phyloP scores from a whole-genome alignment of 2,329 filamentous ascomycete genomes.

The Sporothrix sp. region DNA sequence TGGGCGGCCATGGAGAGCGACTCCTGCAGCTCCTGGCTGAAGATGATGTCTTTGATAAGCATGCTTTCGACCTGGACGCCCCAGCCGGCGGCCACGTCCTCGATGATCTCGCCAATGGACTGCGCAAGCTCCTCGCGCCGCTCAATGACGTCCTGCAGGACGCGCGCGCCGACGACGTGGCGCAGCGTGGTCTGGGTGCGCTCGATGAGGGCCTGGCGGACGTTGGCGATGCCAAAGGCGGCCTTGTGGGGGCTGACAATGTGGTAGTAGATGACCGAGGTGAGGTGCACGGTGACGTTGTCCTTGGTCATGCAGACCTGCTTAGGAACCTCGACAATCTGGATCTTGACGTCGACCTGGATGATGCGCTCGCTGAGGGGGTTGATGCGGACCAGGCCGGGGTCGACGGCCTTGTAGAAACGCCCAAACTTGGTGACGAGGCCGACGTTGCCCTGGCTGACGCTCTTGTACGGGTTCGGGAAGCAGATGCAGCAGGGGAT shows the following conservation, averaged over 20 bases:
- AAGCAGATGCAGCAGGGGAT: slow-evolving; percentile 86
- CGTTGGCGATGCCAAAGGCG: slow-evolving; percentile 90
- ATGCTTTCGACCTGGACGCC: slow-evolving; percentile 95
- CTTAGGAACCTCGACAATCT: slow-evolving; percentile 92
- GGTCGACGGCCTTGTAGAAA: slow-evolving; percentile 93
- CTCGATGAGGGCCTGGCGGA: slow-evolving; percentile 92
- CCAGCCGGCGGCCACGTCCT: slow-evolving; percentile 89
- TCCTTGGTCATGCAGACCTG: slow-evolving; percentile 99
- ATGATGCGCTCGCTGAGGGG: slow-evolving; percentile 82
- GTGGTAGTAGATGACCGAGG: slow-evolving; percentile 98
- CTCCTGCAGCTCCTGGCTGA: slow-evolving; percentile 90
- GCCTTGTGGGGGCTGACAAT: slow-evolving; percentile 92
- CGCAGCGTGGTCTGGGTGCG: slow-evolving; percentile 90
- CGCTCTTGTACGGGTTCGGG: slow-evolving; percentile 92
- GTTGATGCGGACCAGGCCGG: slow-evolving; percentile 95
- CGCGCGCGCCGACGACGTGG: slow-evolving; percentile 89
- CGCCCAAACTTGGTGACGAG: slow-evolving; percentile 91
- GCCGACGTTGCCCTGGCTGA: slow-evolving; percentile 87
- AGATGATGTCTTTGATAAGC: slow-evolving; percentile 99
- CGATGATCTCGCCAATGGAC: slow-evolving; percentile 93
- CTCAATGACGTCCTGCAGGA: slow-evolving; percentile 96
- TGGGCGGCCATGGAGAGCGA: slow-evolving; percentile 97
- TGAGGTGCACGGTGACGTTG: slow-evolving; percentile 89
- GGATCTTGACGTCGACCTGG: slow-evolving; percentile 97
- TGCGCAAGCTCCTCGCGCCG: slow-evolving; percentile 93